These are phyloP conservation scores for Penicillium argentinense DNA, from an alignment of 495 filamentous ascomycete genomes.

Conservation along the genomic window DNA sequence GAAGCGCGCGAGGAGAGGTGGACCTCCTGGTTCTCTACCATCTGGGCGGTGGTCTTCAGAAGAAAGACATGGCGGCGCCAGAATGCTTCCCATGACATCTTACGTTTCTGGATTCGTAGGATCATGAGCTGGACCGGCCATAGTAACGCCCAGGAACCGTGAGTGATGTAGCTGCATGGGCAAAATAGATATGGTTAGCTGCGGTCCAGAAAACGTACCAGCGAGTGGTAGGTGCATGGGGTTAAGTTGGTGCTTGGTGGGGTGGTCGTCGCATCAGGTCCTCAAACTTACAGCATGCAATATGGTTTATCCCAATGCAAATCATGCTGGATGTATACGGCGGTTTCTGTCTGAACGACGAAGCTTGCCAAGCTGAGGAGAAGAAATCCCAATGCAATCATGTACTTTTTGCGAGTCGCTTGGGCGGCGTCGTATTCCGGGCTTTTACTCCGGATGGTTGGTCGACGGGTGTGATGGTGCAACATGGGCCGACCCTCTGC, in stretches of 20 bases:
- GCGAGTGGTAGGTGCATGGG: slow-evolving; percentile 2
- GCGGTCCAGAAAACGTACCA: slow-evolving; percentile 1
- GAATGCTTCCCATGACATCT: slow-evolving; percentile 79
- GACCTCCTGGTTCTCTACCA: slow-evolving; percentile 73
- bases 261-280: no score
- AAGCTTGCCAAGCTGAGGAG: slow-evolving; percentile 79
- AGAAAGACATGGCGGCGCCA: slow-evolving; percentile 77
- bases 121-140: slow-evolving; percentile 84
- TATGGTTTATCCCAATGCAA: slow-evolving; percentile 94
- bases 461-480: slow-evolving; percentile 48
- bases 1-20: slow-evolving; percentile 47
- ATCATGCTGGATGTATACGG: slow-evolving; percentile 87
- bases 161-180: slow-evolving; percentile 72
- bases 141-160: slow-evolving; percentile 86
- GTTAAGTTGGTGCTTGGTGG: no score
- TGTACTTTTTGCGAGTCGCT: slow-evolving; percentile 76
- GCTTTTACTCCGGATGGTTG: slow-evolving; percentile 62
- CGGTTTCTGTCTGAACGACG: slow-evolving; percentile 88
- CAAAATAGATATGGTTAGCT: slow-evolving; percentile 9
- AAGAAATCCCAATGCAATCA: slow-evolving; percentile 81
- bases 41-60: slow-evolving; percentile 77
- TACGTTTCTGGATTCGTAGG: slow-evolving; percentile 68
- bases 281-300: slow-evolving; percentile 86
- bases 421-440: slow-evolving; percentile 56
- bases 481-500: slow-evolving; percentile 42